These are phyloP conservation scores for Volutella citrinella DNA, from an alignment of 2,329 filamentous ascomycete genomes.

Conservation along the genomic window DNA sequence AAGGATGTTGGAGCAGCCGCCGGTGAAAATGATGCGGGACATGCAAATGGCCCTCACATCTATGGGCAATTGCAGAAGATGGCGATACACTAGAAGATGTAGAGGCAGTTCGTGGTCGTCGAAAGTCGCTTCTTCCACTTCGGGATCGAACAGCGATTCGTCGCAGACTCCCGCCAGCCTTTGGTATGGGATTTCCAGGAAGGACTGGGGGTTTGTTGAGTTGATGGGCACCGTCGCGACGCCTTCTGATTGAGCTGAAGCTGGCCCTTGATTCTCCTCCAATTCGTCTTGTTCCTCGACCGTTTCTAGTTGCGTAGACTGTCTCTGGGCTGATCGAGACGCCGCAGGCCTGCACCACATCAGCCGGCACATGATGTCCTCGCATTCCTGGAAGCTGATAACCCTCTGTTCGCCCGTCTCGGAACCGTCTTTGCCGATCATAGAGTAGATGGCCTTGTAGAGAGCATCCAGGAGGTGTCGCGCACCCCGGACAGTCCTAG, in stretches of 20 bases:
- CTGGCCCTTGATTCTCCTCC: slow-evolving; percentile 29
- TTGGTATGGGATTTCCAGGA: slow-evolving; percentile 65
- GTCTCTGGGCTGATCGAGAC: slow-evolving; percentile 30
- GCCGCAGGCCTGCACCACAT: slow-evolving; percentile 64
- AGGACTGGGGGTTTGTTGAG: slow-evolving; percentile 48
- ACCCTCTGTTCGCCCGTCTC: slow-evolving; percentile 33
- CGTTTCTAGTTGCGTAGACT: slow-evolving; percentile 42
- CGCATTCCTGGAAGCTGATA: slow-evolving; percentile 73
- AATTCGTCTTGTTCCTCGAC: slow-evolving; percentile 58
- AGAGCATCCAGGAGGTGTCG: slow-evolving; percentile 69
- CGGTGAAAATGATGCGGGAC: slow-evolving; percentile 82
- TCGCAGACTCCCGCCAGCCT: slow-evolving; percentile 74
- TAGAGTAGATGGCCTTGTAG: slow-evolving; percentile 54
- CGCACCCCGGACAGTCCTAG: slow-evolving; percentile 70
- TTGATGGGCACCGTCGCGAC: slow-evolving; percentile 43
- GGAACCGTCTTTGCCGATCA: slow-evolving; percentile 28
- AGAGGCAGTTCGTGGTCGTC: slow-evolving; percentile 87
- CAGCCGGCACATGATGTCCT: slow-evolving; percentile 72
- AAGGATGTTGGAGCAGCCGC: slow-evolving; percentile 74
- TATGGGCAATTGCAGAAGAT: slow-evolving; percentile 71
- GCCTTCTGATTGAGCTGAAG: slow-evolving; percentile 16
- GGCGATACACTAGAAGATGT: slow-evolving; percentile 71
- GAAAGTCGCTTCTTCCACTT: slow-evolving; percentile 52
- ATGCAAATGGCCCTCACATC: slow-evolving; percentile 85
- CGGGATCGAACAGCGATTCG: slow-evolving; percentile 65